These are phyloP conservation scores for Endotrypanum monterogeii DNA, from an alignment of 208 protist genomes.

Conservation along the genomic window DNA sequence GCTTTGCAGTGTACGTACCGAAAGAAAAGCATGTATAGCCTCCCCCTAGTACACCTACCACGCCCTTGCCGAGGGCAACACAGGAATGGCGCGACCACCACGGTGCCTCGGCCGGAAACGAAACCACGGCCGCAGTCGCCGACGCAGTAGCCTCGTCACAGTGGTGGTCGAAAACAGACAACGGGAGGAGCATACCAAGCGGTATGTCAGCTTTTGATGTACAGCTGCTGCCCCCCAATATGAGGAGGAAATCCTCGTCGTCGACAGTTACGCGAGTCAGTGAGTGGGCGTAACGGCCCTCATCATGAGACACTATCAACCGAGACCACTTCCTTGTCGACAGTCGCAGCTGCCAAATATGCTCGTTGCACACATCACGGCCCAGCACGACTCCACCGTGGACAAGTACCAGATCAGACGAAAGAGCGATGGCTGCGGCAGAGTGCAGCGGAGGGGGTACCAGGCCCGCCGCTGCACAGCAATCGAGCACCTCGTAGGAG, in stretches of 20 bases:
- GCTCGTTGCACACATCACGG: conserved; percentile 13
- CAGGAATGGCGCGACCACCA: conserved; percentile 73
- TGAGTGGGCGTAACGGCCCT: conserved; percentile 67
- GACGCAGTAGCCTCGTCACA: neutral
- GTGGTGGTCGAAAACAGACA: neutral
- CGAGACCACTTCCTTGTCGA: conserved; percentile 15
- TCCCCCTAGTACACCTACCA: conserved; percentile 72
- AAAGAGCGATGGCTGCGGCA: conserved; percentile 34
- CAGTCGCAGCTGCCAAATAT: conserved; percentile 24
- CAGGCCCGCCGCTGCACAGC: neutral
- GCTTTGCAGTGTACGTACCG: conserved; percentile 74
- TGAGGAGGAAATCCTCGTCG: conserved; percentile 36
- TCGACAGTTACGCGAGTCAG: conserved; percentile 47
- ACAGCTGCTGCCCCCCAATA: conserved; percentile 66
- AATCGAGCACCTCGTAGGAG: conserved; percentile 14
- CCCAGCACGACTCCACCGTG: conserved; percentile 15
- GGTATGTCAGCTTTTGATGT: conserved; percentile 27
- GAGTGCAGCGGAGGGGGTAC: conserved; percentile 53
- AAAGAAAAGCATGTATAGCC: conserved; percentile 93
- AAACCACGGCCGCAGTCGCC: conserved; percentile 1
- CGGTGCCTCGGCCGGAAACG: conserved; percentile 41
- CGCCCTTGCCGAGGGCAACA: conserved; percentile 50
- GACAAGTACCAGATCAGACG: conserved; percentile 19
- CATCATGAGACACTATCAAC: conserved; percentile 11
- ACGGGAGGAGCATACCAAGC: conserved; percentile 11